Base-by-base conservation (phyloP, 495 filamentous ascomycete genomes). In the Aspergillus nidulans region DNA sequence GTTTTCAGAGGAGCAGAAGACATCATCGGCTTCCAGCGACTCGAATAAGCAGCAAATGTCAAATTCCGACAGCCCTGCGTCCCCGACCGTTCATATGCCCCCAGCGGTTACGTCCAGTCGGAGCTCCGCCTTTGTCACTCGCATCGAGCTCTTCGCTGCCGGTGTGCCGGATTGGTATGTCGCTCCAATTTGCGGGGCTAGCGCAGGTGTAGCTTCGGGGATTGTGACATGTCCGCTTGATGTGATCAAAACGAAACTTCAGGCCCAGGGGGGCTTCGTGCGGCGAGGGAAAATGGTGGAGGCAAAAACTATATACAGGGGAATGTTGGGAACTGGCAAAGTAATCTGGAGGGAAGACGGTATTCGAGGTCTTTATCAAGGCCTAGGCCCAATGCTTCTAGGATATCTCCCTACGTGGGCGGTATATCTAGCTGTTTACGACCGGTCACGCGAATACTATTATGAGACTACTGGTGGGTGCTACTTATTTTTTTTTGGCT, bases 341-440 rank as follows among this genome's bases (percentile, higher is more conserved):
- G 79, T 83, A 12, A 97, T 99, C 57, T 91, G 88, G 85, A 75
- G 70, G 41, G 84, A 96, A 61, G 95, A 97, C 69, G 92, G 95
- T 7, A 62, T 97, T 51, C 82, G 85, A 44, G 94, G 94, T 40
- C 84, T 99, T 77, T 99, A 99, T 63, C 81, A 94, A 67, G 94
- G 94, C 26, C 70, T 99, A 44, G 91, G 91, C 0, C 94, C 94
- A 28, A 95, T 97, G 78, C 81, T 97, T 54, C 69, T 97, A 59
- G 94, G 94, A 20, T 99, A 99, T 67, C 67, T 99, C 21, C 94
- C 94, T 2, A 99, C 95, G 0, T 99, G 94, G 94, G 94, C 91
- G 6, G 94, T 99, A 39, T 99, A 95, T 77, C 86, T 97, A 66
- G 92, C 88, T 10, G 87, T 97, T 41, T 99, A 99, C 70, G 92